Percentiles rank a stretch among this genome's conserved stretches.
Conservation (phyloP, 2,329 filamentous ascomycete species). For the Fusarium incarnatum region DNA sequence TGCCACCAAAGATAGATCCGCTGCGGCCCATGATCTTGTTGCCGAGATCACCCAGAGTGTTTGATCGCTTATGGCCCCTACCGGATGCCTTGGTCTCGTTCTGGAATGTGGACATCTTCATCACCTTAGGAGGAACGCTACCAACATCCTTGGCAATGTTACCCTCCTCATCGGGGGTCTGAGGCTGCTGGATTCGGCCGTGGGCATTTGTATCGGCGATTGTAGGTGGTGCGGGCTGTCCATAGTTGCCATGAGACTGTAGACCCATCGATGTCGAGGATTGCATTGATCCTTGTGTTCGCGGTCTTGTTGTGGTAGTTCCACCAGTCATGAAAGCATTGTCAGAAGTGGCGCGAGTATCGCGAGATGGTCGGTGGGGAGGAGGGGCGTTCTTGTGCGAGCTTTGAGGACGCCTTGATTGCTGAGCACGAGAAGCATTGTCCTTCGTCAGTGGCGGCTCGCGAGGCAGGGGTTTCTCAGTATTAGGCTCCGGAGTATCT, state of each 20-base stretch:
- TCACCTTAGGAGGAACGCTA: slow-evolving; percentile 68
- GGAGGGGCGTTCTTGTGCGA: slow-evolving; percentile 54
- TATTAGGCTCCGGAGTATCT: slow-evolving; percentile 45
- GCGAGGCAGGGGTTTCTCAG: slow-evolving; percentile 70
- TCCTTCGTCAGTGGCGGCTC: slow-evolving; percentile 65
- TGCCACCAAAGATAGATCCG: slow-evolving; percentile 81
- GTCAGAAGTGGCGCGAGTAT: slow-evolving; percentile 55
- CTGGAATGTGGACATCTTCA: slow-evolving; percentile 68
- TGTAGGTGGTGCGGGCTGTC: slow-evolving; percentile 86
- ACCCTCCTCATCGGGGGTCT: slow-evolving; percentile 69
- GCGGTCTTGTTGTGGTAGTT: slow-evolving; percentile 69
- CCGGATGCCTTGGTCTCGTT: slow-evolving; percentile 62
- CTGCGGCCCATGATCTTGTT: slow-evolving; percentile 88
- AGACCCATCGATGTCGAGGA: slow-evolving; percentile 75
- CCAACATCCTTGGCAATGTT: slow-evolving; percentile 73
- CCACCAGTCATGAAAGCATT: slow-evolving; percentile 57
- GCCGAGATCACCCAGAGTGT: slow-evolving; percentile 82
- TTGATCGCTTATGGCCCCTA: slow-evolving; percentile 75
- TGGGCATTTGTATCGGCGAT: slow-evolving; percentile 90
- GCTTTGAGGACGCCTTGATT: slow-evolving; percentile 60
- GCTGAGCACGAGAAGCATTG: slow-evolving; percentile 53
- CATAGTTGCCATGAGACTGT: slow-evolving; percentile 75
- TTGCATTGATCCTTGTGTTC: slow-evolving; percentile 84
- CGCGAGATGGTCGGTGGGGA: slow-evolving; percentile 45
- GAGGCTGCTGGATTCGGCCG: slow-evolving; percentile 87